Conservation (phyloP, 2,329 filamentous ascomycete genomes). For the Thermomyces lanuginosus region DNA sequence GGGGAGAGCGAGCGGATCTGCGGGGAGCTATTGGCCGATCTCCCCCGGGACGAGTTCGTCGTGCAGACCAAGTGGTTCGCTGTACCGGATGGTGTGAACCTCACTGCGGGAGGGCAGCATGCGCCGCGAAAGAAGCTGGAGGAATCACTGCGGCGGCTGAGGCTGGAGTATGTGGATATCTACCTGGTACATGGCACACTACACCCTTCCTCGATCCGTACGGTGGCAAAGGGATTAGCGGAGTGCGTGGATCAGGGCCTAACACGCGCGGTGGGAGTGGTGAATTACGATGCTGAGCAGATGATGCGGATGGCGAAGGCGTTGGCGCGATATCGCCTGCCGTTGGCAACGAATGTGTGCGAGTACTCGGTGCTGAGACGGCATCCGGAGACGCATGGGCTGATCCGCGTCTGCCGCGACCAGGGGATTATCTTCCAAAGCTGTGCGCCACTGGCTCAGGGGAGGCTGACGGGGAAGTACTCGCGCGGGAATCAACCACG, state of each 20-base stretch:
- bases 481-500: conserved; percentile 22
- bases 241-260: conserved; percentile 29
- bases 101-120: conserved; percentile 16
- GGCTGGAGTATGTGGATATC: conserved; percentile 27
- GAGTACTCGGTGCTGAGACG: conserved; percentile 30
- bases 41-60: conserved; percentile 20
- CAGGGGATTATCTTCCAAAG: conserved; percentile 29
- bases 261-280: conserved; percentile 27
- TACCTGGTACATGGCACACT: conserved; percentile 31
- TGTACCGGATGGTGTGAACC: conserved; percentile 17
- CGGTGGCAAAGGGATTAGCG: conserved; percentile 26
- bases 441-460: conserved; percentile 27
- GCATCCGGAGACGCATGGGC: conserved; percentile 23
- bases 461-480: conserved; percentile 28
- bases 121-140: conserved; percentile 22
- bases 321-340: conserved; percentile 20
- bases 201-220: conserved; percentile 24
- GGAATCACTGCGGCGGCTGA: conserved; percentile 22
- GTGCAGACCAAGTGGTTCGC: conserved; percentile 28
- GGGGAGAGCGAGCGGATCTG: conserved; percentile 29
- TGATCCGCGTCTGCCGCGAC: conserved; percentile 25
- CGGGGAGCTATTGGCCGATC: conserved; percentile 22
- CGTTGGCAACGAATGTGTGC: conserved; percentile 31
- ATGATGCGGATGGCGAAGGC: conserved; percentile 30
- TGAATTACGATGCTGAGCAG: conserved; percentile 28